Conservation (phyloP, 176 grass and related monocot species). For the Pontederia paniculata region DNA sequence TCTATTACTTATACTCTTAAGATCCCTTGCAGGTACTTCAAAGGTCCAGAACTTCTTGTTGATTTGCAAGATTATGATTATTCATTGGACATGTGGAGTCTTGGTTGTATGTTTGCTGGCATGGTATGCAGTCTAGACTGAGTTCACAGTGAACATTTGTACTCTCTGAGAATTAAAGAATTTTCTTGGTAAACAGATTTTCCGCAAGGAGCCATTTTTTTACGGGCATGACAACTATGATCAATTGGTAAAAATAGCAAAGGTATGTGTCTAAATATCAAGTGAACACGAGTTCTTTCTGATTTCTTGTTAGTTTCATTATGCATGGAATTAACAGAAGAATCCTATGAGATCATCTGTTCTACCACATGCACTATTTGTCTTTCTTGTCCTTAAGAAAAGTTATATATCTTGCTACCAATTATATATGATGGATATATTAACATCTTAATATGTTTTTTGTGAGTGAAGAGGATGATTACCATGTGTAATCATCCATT, state of each 20-base stretch:
- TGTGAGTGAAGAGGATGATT: too few relatives aligned
- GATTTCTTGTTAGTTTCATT: too few relatives aligned
- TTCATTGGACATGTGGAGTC: slow-evolving; percentile 95
- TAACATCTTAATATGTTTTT: too few relatives aligned
- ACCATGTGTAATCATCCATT: too few relatives aligned
- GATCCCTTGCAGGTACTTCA: slow-evolving; percentile 46
- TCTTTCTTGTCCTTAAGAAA: too few relatives aligned
- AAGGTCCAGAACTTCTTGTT: slow-evolving; percentile 90
- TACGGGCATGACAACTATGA: slow-evolving; percentile 83
- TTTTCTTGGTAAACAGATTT: slow-evolving; percentile 45
- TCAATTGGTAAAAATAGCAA: slow-evolving; percentile 81
- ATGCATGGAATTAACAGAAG: not conserved
- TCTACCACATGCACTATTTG: too few relatives aligned
- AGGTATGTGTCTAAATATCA: slow-evolving; percentile 38
- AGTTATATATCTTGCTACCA: too few relatives aligned
- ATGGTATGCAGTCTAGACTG: slow-evolving; percentile 41
- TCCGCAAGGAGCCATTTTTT: slow-evolving; percentile 75
- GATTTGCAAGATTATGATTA: slow-evolving; percentile 97
- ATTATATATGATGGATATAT: too few relatives aligned
- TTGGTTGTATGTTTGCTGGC: slow-evolving; percentile 90
- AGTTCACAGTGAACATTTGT: not conserved
- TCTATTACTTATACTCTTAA: not conserved
- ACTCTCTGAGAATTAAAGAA: not conserved
- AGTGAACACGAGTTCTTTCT: not conserved
- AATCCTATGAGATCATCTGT: too few relatives aligned